Evolutionary conservation across 495 filamentous ascomycete species (phyloP), one percentile per base, ranked within the genome.

Genomic region (Tuber microsphaerosporum): DNA sequence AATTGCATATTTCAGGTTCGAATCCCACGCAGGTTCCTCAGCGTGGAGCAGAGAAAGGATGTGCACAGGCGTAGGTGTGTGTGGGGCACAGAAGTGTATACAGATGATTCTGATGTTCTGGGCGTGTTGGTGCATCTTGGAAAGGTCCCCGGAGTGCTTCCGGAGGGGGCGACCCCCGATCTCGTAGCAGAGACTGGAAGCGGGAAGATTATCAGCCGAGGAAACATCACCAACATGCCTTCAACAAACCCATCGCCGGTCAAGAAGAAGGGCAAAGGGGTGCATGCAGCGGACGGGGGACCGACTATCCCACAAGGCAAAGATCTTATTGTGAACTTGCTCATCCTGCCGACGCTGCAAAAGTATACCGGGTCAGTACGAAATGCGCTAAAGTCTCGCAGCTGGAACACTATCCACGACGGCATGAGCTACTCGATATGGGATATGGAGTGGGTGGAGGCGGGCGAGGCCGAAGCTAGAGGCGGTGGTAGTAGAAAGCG

Each of bases 81-180:
- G 3, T 99, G 94, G 94, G 95, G 95, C 16, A 94, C 93, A 0
- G 93, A 94, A 31, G 87, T 98, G 9, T 98, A 99, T 83, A 97
- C 94, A 0, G 96, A 98, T 79, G 96, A 99, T 84, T 97, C 93
- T 0, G 96, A 99, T 82, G 89, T 93, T 8, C 87, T 99, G 71
- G 96, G 94, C 0, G 94, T 94, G 5, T 93, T 94, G 74, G 95
- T 98, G 74, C 95, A 99, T 83, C 89, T 90, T 20, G 96, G 96
- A 14, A 97, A 91, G 88, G 91, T 99, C 75, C 89, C 92, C 16
- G 95, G 94, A 41, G 92, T 92, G 75, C 97, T 93, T 91, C 88
- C 89, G 26, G 89, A 92, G 0, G 91, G 92, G 61, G 90, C 94
- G 3, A 86, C 89, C 73, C 83, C 42, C 86, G 88, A 76, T 87